These are phyloP conservation scores for Ceriops zippeliana DNA, from an alignment of 345 rosid genomes.

Conservation along the genomic window DNA sequence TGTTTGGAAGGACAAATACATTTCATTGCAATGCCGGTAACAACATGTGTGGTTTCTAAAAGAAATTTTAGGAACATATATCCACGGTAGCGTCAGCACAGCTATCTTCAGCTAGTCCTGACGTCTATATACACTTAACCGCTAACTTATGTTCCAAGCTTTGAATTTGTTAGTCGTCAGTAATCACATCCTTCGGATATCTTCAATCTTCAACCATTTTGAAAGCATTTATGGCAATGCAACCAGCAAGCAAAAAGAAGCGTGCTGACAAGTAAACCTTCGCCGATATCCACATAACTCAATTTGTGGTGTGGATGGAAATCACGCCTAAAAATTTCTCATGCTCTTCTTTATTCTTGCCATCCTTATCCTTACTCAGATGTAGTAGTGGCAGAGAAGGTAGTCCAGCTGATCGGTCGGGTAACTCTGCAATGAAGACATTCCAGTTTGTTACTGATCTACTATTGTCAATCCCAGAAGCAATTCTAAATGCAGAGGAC, in stretches of 20 bases:
- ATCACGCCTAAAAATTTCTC: slow-evolving; percentile 74
- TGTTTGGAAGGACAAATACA: neutral
- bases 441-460: neutral
- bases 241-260: neutral
- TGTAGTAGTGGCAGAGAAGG: slow-evolving; percentile 51
- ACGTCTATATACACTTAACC: slow-evolving; percentile 25
- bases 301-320: slow-evolving; percentile 61
- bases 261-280: neutral
- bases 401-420: slow-evolving; percentile 55
- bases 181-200: slow-evolving; percentile 10
- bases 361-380: slow-evolving; percentile 55
- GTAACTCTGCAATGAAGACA: slow-evolving; percentile 54
- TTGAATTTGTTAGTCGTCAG: slow-evolving; percentile 7
- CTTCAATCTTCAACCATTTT: slow-evolving; percentile 10
- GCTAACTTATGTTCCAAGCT: slow-evolving; percentile 13
- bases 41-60: neutral
- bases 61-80: slow-evolving; percentile 16
- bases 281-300: slow-evolving; percentile 23
- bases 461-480: neutral
- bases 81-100: slow-evolving; percentile 22
- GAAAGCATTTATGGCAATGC: neutral
- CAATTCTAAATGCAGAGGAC: too few relatives aligned
- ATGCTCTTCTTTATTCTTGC: slow-evolving; percentile 71
- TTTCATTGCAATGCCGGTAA: slow-evolving; percentile 18
- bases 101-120: slow-evolving; percentile 50